Base-by-base conservation (phyloP, 1,284 basidiomycete genomes). In the Puccinia hordei region DNA sequence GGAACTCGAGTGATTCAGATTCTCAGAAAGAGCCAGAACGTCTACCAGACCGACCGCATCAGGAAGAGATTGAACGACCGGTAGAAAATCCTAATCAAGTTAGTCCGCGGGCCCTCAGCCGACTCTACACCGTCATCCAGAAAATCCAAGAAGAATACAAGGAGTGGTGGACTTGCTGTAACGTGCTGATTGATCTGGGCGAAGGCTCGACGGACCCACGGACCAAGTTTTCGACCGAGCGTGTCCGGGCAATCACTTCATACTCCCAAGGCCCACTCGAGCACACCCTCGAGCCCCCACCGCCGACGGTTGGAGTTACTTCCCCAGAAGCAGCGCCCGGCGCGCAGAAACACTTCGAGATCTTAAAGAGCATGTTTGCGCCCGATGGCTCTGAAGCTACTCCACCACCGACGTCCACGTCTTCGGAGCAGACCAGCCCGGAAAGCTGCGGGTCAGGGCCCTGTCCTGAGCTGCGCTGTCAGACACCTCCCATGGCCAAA, bases 111-210 rank as follows among this genome's bases (percentile, higher is more conserved):
- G 77, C 77, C 1, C 24, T 79, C 2, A 68, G 55, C 24, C 66
- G 68, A 38, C n/a, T 79, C 9, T 72, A 68, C 38, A 22, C 38
- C 2, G 71, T 55, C 24, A 79, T 79, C 15, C 53, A 68, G 30
- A 79, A 61, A 30, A 80, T 80, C 17, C 69, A 80, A 30, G 53
- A 61, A 19, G 69, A 80, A 38, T 73, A 80, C 57, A 72, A 61
- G 46, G 69, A 80, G 49, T 80, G 78, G 78, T 80, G 78, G 78
- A 66, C 55, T 17, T 80, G 78, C 35, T 73, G 69, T 73, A 73
- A 80, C 41, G 69, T 80, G n/a, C 44, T 80, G 15, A 80, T 80
- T 15, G 78, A 80, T 80, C 65, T 80, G n/a, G 78, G 78, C 10
- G 78, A 80, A 73, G 78, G 78, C 35, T 46, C 46, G 41, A 79